Percentiles rank a stretch among this genome's conserved stretches.
These are phyloP conservation scores for Cystoisospora suis DNA, from an alignment of 169 alveolate species.

Conservation along the genomic window DNA sequence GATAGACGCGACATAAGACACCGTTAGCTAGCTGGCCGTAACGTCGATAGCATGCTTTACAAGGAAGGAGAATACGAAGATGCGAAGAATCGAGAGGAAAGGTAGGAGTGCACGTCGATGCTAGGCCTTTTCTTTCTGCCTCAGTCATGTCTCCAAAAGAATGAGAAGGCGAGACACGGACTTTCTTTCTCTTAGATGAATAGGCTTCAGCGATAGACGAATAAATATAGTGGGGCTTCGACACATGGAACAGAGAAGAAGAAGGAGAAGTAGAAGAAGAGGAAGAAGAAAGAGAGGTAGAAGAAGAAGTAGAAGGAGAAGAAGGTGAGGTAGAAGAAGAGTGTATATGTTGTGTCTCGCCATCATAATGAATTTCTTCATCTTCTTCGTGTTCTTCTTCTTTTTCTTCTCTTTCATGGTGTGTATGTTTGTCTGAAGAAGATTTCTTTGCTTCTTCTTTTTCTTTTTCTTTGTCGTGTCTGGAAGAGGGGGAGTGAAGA, in stretches of 20 bases:
- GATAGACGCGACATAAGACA: neutral
- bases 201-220: neutral
- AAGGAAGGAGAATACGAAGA: neutral
- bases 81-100: constrained; percentile 19
- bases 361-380: too few species aligned
- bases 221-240: neutral
- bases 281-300: neutral
- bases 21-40: constrained; percentile 2
- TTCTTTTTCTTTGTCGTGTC: too few species aligned
- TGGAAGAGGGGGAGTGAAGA: too few species aligned
- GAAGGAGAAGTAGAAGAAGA: neutral
- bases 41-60: neutral
- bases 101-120: neutral
- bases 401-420: too few species aligned
- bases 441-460: too few species aligned
- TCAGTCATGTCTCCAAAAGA: neutral
- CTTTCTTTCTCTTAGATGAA: neutral
- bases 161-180: neutral
- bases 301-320: neutral
- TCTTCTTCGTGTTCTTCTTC: too few species aligned
- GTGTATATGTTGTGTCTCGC: too few species aligned
- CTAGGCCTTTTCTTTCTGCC: neutral
- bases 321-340: too few species aligned
- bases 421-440: too few species aligned
- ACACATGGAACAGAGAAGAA: neutral